Percentiles rank a stretch among this genome's conserved stretches.
These are phyloP conservation scores for Simplicillium aogashimaense DNA, from an alignment of 2,329 filamentous ascomycete genomes.

Conservation along the genomic window DNA sequence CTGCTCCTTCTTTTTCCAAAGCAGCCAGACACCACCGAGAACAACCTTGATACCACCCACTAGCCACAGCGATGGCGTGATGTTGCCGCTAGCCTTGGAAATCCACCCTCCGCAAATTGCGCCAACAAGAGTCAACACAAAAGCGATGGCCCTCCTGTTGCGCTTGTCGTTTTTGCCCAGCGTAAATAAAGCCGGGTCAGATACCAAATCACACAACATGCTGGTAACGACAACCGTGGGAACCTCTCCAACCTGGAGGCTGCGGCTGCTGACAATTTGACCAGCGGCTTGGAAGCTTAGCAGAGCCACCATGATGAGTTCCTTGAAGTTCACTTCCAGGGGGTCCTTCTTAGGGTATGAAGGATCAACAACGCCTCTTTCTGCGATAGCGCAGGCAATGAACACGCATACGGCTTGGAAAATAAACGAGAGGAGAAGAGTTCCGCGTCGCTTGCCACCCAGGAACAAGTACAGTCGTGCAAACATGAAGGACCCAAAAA, in stretches of 20 bases:
- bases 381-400: slow-evolving; percentile 40
- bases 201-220: slow-evolving; percentile 41
- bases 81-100: slow-evolving; percentile 27
- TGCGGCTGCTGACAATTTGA: slow-evolving; percentile 39
- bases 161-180: slow-evolving; percentile 34
- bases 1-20: slow-evolving; percentile 17
- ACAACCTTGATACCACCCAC: slow-evolving; percentile 32
- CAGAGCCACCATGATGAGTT: slow-evolving; percentile 31
- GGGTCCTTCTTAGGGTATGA: slow-evolving; percentile 5
- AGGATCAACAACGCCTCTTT: slow-evolving; percentile 22
- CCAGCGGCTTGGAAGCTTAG: slow-evolving; percentile 44
- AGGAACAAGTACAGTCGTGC: slow-evolving; percentile 16
- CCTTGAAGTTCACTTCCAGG: slow-evolving; percentile 13
- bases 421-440: slow-evolving; percentile 38
- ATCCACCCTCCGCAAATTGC: slow-evolving; percentile 39
- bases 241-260: slow-evolving; percentile 41
- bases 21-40: slow-evolving; percentile 24
- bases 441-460: slow-evolving; percentile 26
- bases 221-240: slow-evolving; percentile 46
- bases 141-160: slow-evolving; percentile 34
- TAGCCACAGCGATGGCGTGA: slow-evolving; percentile 33
- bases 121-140: slow-evolving; percentile 34
- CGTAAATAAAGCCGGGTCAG: slow-evolving; percentile 36
- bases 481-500: slow-evolving; percentile 41
- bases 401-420: slow-evolving; percentile 40